Percentiles rank a stretch among this genome's conserved stretches.
Conservation (phyloP, 305 asterid genomes). For the Stenogyne calaminthoides region DNA sequence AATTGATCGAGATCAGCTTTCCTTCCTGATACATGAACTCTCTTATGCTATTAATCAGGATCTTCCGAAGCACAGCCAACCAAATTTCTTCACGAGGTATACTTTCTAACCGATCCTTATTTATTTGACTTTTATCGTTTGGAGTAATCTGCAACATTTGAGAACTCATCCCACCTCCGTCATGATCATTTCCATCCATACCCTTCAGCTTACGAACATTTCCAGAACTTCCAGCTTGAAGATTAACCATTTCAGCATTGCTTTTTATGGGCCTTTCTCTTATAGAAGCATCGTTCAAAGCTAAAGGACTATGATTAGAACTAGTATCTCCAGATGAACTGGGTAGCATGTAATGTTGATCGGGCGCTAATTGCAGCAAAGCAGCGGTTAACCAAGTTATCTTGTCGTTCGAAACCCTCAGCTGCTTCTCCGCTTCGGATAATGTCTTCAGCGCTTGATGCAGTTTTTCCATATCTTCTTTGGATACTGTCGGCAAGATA, state of each 20-base stretch:
- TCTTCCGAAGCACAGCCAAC: constrained; percentile 77
- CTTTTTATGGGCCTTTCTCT: constrained; percentile 67
- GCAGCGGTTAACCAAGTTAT: constrained; percentile 99
- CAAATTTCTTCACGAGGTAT: constrained; percentile 55
- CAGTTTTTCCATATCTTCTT: constrained; percentile 91
- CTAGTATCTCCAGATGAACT: constrained; percentile 78
- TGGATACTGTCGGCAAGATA: constrained; percentile 63
- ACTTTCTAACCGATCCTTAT: constrained; percentile 38
- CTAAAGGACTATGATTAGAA: too few species aligned
- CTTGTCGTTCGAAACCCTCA: constrained; percentile 84
- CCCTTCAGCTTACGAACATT: constrained; percentile 43
- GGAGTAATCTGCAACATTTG: constrained; percentile 39
- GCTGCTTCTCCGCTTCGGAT: constrained; percentile 98
- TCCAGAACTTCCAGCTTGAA: constrained; percentile 51
- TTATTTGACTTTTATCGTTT: constrained; percentile 38
- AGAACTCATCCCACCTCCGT: constrained; percentile 34
- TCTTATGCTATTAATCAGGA: constrained; percentile 60
- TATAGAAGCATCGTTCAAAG: constrained; percentile 39
- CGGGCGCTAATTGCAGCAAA: constrained; percentile 97
- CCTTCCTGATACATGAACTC: constrained; percentile 88
- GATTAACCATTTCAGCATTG: constrained; percentile 50
- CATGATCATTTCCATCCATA: constrained; percentile 35
- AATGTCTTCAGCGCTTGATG: constrained; percentile 91
- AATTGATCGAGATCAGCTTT: constrained; percentile 75
- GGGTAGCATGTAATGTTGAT: constrained; percentile 76